Conservation (phyloP, 2,329 filamentous ascomycete genomes). For the Exserohilum rostratum region DNA sequence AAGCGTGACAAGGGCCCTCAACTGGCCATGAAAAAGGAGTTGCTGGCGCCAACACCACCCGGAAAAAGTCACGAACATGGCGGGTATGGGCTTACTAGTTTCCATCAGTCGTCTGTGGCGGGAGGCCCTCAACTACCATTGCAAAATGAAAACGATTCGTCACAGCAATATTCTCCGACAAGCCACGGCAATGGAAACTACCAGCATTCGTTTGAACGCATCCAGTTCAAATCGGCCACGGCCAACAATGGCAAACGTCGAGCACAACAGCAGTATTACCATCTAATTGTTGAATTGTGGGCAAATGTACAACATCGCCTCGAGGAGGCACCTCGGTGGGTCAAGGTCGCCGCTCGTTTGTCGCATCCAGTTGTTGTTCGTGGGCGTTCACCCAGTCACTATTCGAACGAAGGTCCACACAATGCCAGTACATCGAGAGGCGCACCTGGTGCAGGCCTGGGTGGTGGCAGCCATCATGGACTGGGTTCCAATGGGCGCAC, state of each 20-base stretch:
- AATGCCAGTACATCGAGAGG: constrained; percentile 45
- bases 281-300: constrained; percentile 76
- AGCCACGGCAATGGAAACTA: constrained; percentile 44
- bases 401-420: constrained; percentile 55
- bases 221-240: constrained; percentile 93
- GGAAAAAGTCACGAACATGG: constrained; percentile 53
- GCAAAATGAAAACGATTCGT: constrained; percentile 43
- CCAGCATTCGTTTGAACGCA: constrained; percentile 78
- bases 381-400: constrained; percentile 51
- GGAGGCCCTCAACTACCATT: constrained; percentile 52
- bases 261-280: constrained; percentile 90
- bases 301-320: constrained; percentile 44
- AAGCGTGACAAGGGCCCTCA: constrained; percentile 90
- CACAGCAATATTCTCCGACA: constrained; percentile 44
- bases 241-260: constrained; percentile 92
- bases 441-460: constrained; percentile 39
- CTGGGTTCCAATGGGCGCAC: constrained; percentile 69
- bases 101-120: constrained; percentile 41
- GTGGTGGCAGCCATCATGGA: constrained; percentile 56
- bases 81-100: constrained; percentile 47
- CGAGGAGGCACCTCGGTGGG: constrained; percentile 41
- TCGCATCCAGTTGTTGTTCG: constrained; percentile 50
- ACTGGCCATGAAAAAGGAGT: constrained; percentile 71
- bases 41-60: constrained; percentile 70
- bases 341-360: constrained; percentile 45